Conservation (phyloP, 2,329 filamentous ascomycete species). For the Alternaria conjuncta region DNA sequence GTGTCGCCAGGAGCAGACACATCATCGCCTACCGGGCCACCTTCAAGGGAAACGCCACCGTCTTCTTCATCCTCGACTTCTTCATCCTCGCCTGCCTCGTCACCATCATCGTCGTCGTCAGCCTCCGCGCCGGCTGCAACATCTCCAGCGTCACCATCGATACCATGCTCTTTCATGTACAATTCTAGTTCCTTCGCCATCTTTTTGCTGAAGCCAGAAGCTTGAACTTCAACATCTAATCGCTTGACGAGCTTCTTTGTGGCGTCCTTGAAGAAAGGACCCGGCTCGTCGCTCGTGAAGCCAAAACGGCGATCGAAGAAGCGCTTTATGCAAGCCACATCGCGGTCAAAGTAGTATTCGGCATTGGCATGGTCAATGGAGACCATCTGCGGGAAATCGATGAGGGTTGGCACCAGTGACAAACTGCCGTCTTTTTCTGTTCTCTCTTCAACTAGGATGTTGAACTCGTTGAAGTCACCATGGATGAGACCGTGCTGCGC, state of each 20-base stretch:
- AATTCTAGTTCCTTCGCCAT: conserved; percentile 93
- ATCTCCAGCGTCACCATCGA: conserved; percentile 59
- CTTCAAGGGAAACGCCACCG: conserved; percentile 3
- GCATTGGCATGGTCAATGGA: conserved; percentile 94
- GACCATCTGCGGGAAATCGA: conserved; percentile 98
- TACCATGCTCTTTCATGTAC: conserved; percentile 78
- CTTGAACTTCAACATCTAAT: conserved; percentile 86
- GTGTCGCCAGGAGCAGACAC: not conserved
- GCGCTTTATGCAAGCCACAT: conserved; percentile 92
- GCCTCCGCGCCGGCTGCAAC: conserved; percentile 32
- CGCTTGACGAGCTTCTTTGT: conserved; percentile 74
- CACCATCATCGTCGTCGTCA: conserved; percentile 15
- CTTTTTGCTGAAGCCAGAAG: conserved; percentile 94
- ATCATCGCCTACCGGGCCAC: conserved; percentile 5
- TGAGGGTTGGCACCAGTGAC: conserved; percentile 78
- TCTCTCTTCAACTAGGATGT: conserved; percentile 88
- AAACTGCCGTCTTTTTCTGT: conserved; percentile 47
- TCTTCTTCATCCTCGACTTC: conserved; percentile 13
- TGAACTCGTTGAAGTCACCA: conserved; percentile 99
- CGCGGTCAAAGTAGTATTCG: conserved; percentile 96
- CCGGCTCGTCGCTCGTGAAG: conserved; percentile 80
- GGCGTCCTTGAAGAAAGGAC: conserved; percentile 85
- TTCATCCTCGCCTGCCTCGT: not conserved
- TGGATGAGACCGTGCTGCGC: conserved; percentile 91
- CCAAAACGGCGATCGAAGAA: conserved; percentile 91